phyloP scores from a whole-genome alignment of 495 filamentous ascomycete species.

The Aspergillus nanangensis region DNA sequence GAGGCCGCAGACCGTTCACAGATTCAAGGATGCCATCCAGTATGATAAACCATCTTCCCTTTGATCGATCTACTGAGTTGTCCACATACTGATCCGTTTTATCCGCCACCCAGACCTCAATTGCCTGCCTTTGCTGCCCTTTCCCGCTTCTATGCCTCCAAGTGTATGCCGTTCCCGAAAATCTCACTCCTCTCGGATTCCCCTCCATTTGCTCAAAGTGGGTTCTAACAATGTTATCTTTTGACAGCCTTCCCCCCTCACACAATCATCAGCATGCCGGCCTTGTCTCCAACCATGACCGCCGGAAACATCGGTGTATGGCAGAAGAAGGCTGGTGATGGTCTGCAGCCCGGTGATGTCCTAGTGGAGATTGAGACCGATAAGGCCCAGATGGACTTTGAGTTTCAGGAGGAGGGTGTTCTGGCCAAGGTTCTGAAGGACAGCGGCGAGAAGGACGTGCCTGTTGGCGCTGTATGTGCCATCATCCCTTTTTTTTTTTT shows the following conservation, averaged over 20 bases:
- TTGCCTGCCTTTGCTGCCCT: constrained; percentile 56
- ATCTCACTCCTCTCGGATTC: too few species aligned
- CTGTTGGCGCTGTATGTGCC: constrained; percentile 85
- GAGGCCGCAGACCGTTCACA: constrained; percentile 40
- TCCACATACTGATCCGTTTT: constrained; percentile 5
- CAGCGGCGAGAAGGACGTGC: constrained; percentile 87
- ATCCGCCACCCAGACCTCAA: constrained; percentile 29
- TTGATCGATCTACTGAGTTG: background rate
- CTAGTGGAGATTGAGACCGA: constrained; percentile 99
- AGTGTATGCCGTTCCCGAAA: constrained; percentile 55
- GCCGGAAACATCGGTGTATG: constrained; percentile 94
- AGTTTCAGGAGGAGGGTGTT: constrained; percentile 97
- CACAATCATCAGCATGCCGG: constrained; percentile 95
- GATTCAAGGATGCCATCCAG: constrained; percentile 40
- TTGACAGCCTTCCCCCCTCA: constrained; percentile 87
- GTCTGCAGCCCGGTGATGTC: constrained; percentile 88
- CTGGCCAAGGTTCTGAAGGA: constrained; percentile 94
- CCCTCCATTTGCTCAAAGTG: too few species aligned
- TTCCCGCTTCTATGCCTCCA: constrained; percentile 71
- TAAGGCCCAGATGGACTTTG: constrained; percentile 99
- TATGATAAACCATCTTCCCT: constrained; percentile 16
- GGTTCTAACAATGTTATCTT: constrained; percentile 19
- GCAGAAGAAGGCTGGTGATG: constrained; percentile 95
- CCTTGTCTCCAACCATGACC: constrained; percentile 96
- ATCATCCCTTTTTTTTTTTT: constrained; percentile 1